Evolutionary conservation across 768 basidiomycete genomes (phyloP), one percentile per base, ranked within the genome.

Genomic region (Porpolomopsis calyptriformis): DNA sequence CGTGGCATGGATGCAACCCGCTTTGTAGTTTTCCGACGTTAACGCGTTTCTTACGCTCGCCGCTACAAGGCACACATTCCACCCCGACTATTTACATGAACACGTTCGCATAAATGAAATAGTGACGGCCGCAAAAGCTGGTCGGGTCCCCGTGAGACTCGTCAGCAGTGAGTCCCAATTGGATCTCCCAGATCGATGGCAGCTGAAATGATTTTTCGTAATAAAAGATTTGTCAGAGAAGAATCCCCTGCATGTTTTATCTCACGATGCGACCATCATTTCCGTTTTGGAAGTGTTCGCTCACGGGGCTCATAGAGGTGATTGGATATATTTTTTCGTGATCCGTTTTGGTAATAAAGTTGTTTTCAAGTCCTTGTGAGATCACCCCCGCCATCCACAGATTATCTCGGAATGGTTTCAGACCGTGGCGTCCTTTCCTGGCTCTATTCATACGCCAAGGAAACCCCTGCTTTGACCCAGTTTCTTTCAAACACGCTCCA

Each of bases 31-130:
- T 53, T 80, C 86, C 14, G 87, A 90, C 57, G 82, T 89, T 9
- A 90, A 90, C 57, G 84, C 87, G n/a, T 90, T 89, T 57, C 62
- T 90, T 49, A 85, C 84, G 2, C 67, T 90, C 38, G 87, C 87
- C 8, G 85, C 87, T 5, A 88, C 84, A 3, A 67, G 80, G 37
- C 85, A 88, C 56, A 82, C 80, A 2, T 69, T 83, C 33, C 61
- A 66, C 19, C 69, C 72, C 0, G 79, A 81, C n/a, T 74, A 80
- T 40, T 58, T 83, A 14, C 69, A 70, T 25, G 76, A 72, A 4
- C 74, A 80, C 51, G 62, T 74, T 1, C 76, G 81, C 2, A 71
- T 78, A 19, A 72, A 78, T 49, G 74, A 81, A 46, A 89, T 90
- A 46, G 69, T 88, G 24, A 68, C 72, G 27, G 86, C 86, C 9